Percentiles rank a stretch among this genome's conserved stretches.
phyloP scores from a whole-genome alignment of 192 early-diverging fungal species.

The Cetraspora pellucida region DNA sequence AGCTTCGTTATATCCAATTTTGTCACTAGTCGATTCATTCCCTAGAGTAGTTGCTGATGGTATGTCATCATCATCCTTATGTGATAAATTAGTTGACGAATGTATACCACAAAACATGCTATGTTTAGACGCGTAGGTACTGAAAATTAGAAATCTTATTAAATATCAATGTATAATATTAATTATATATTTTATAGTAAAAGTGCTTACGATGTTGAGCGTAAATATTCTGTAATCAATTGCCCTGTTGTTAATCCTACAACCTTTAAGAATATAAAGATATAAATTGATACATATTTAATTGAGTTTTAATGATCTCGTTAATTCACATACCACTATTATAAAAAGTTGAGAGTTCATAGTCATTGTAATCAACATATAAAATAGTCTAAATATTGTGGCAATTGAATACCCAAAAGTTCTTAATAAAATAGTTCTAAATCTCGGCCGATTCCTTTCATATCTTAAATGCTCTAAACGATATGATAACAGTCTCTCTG shows the following conservation, averaged over 20 bases:
- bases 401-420: neutral
- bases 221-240: constrained; percentile 18
- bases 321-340: neutral
- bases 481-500: constrained; percentile 7
- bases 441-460: neutral
- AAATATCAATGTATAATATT: neutral
- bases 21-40: neutral
- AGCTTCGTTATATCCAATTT: neutral
- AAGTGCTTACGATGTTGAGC: neutral
- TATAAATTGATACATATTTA: neutral
- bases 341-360: constrained; percentile 22
- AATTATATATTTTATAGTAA: neutral
- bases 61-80: neutral
- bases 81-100: neutral
- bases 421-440: neutral
- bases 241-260: constrained; percentile 16
- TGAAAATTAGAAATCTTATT: neutral
- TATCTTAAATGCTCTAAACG: neutral
- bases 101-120: neutral
- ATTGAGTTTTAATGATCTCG: neutral
- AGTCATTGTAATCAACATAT: constrained; percentile 16
- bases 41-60: neutral
- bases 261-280: neutral
- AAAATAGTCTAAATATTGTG: constrained; percentile 14
- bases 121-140: neutral